phyloP scores from a whole-genome alignment of 306 rosid genomes.

The Lotus japonicus region DNA sequence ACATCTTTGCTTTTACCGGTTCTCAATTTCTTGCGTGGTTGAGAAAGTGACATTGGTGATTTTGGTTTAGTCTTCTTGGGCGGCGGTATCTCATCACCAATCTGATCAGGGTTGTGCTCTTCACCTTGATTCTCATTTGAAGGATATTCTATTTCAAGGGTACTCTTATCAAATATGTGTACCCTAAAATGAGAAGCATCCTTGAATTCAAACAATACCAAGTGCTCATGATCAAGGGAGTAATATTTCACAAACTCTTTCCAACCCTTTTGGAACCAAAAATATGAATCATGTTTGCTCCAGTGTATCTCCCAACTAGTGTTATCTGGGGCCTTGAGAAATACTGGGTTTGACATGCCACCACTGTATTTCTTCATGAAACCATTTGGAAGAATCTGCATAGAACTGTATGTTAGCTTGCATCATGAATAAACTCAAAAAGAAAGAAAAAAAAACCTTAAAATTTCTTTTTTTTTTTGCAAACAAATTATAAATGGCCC shows the following conservation, averaged over 20 bases:
- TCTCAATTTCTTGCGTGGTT: neutral
- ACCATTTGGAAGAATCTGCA: slow-evolving; percentile 6
- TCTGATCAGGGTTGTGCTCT: neutral
- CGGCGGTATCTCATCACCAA: neutral
- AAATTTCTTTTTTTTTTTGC: too few relatives aligned
- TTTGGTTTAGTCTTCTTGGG: neutral
- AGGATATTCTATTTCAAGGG: too few relatives aligned
- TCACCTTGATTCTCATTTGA: neutral
- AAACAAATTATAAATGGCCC: too few relatives aligned
- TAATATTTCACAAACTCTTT: neutral
- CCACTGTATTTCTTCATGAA: slow-evolving; percentile 11
- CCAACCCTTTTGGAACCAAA: slow-evolving; percentile 13
- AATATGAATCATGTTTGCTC: neutral
- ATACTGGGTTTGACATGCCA: neutral
- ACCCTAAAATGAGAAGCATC: too few relatives aligned
- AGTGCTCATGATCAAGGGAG: neutral
- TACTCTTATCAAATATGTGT: too few relatives aligned
- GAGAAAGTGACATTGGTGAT: neutral
- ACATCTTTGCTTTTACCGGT: neutral
- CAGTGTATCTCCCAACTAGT: slow-evolving; percentile 18
- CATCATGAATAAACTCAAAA: too few relatives aligned
- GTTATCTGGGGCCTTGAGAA: slow-evolving; percentile 23
- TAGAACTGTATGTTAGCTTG: too few relatives aligned
- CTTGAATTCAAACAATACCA: too few relatives aligned
- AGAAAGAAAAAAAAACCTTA: too few relatives aligned